Evolutionary conservation across 768 basidiomycete species (phyloP), one percentile per base, ranked within the genome.

Genomic region (Rhodocollybia butyracea): DNA sequence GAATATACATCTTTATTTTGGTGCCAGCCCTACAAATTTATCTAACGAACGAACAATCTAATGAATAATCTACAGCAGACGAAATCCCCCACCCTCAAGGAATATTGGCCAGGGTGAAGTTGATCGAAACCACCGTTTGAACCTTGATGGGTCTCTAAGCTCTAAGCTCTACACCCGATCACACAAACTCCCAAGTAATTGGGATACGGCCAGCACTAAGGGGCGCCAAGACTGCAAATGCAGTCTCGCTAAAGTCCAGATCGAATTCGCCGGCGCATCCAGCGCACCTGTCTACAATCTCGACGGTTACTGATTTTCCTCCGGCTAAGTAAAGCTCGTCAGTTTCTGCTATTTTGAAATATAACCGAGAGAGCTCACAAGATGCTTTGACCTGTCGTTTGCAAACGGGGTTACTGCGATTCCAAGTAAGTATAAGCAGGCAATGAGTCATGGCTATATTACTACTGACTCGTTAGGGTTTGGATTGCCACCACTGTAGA

Each of bases 321-420:
- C 36, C 32, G 27, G 34, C 48, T 51, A 22, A 51, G 36, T 10
- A 11, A 32, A 3, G 46, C 2, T 19, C 27, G 3, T 15, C 17
- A 46, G 45, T 19, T n/a, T 3, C n/a, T 21, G 17, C 34, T 31
- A 13, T n/a, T 2, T 10, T n/a, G 12, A 21, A 5, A 34, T 10
- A 21, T 17, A 15, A 30, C 21, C 7, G 26, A 6, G 13, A 24
- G 32, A 12, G 38, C 48, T 13, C 62, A 77, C 80, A 82, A 11
- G 26, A 58, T 5, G 71, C 70, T 0, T 24, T 61, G 56, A 79
- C 64, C 32, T 61, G 15, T 57, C 62, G 66, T 57, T 62, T 61
- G 60, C 83, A 84, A 43, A 84, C 67, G 5, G 82, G 81, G 71
- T 84, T 82, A 31, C 46, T 46, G 19, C 24, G 8, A 26, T 24